Percentiles rank a stretch among this genome's conserved stretches.
Conservation (phyloP, 352 stramenopile species). For the Phytopythium kandeliae region DNA sequence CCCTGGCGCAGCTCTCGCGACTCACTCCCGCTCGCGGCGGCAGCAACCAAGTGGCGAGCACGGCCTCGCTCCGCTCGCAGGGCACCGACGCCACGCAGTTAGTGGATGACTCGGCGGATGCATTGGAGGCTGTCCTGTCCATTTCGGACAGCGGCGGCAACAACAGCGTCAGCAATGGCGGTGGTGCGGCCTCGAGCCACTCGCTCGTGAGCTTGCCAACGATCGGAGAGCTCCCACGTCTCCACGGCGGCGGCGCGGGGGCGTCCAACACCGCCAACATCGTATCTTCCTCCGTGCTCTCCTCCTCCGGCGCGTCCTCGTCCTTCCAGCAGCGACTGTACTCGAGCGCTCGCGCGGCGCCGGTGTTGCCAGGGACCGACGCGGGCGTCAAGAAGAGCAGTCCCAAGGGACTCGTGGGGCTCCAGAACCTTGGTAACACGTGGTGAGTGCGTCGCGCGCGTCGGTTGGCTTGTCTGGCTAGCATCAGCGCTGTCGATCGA, state of each 20-base stretch:
- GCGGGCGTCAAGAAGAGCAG: slow-evolving; percentile 19
- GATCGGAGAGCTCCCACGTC: slow-evolving; percentile 14
- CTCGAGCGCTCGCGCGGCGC: slow-evolving; percentile 8
- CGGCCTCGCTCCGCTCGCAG: slow-evolving; percentile 2
- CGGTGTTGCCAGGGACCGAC: not conserved
- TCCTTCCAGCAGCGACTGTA: slow-evolving; percentile 1
- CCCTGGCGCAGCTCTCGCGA: slow-evolving; percentile 37
- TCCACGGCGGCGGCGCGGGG: slow-evolving; percentile 10
- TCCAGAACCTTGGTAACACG: slow-evolving; percentile 81
- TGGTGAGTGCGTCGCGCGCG: slow-evolving; percentile 32
- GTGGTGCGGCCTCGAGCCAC: not conserved
- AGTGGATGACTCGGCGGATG: slow-evolving; percentile 2
- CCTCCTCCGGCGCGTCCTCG: slow-evolving; percentile 10
- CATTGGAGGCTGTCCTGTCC: not conserved
- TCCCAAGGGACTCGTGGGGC: slow-evolving; percentile 40
- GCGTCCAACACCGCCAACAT: slow-evolving; percentile 16
- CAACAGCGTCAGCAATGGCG: slow-evolving; percentile 17
- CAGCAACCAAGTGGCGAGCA: slow-evolving; percentile 23
- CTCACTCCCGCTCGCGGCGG: slow-evolving; percentile 21
- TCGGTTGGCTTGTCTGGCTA: not conserved
- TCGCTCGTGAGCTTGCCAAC: slow-evolving; percentile 11
- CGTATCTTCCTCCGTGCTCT: slow-evolving; percentile 13
- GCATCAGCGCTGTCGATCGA: no score
- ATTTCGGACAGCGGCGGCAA: slow-evolving; percentile 6
- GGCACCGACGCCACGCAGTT: not conserved